Percentiles rank a stretch among this genome's conserved stretches.
phyloP scores from a whole-genome alignment of 345 rosid species.

The Gossypium anomalum region DNA sequence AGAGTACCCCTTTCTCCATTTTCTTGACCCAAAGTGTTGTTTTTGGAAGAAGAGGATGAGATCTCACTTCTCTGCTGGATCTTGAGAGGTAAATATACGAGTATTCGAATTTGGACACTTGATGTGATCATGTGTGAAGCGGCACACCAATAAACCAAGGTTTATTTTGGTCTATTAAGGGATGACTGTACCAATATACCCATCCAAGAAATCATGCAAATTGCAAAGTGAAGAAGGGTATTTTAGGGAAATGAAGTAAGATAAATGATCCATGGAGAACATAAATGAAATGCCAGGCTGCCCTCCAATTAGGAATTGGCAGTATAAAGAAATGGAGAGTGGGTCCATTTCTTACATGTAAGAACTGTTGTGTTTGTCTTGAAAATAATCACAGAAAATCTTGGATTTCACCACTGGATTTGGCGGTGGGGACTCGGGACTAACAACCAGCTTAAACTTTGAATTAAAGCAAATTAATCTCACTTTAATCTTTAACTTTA shows the following conservation, averaged over 20 bases:
- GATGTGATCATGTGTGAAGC: constrained; percentile 13
- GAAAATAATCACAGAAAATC: constrained; percentile 20
- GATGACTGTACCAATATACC: neutral
- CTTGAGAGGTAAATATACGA: constrained; percentile 8
- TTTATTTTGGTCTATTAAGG: neutral
- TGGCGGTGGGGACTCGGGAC: constrained; percentile 10
- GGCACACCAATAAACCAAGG: constrained; percentile 9
- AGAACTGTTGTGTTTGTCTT: constrained; percentile 17
- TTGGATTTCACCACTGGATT: constrained; percentile 35
- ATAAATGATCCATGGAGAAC: constrained; percentile 20
- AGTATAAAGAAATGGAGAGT: constrained; percentile 7
- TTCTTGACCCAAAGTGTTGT: neutral
- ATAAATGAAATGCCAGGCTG: constrained; percentile 51
- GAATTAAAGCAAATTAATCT: constrained; percentile 1
- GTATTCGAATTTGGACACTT: constrained; percentile 11
- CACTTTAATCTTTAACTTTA: constrained; percentile 6
- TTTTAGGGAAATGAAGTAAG: constrained; percentile 19
- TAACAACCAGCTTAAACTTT: constrained; percentile 1
- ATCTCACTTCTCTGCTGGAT: constrained; percentile 23
- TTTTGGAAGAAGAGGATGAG: constrained; percentile 8
- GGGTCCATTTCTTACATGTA: constrained; percentile 15
- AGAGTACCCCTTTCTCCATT: constrained; percentile 34
- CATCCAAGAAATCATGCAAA: neutral
- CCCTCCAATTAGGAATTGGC: constrained; percentile 31
- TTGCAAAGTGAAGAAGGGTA: constrained; percentile 25